Base-by-base conservation (phyloP, 2,329 filamentous ascomycete genomes). In the Cryphonectria parasitica region DNA sequence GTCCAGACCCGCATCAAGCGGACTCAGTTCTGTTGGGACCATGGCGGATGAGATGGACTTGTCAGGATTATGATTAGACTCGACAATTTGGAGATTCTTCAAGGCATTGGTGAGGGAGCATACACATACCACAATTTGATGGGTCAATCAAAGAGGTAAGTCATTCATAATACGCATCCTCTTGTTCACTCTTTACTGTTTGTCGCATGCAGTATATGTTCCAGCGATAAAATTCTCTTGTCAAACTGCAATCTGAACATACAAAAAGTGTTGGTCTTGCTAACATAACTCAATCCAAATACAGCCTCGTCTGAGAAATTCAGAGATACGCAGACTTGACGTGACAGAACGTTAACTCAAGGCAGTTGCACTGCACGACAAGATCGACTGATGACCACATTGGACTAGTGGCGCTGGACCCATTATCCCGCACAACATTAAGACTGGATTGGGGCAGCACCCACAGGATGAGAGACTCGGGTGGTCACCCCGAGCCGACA, bases 21-120 rank as follows among this genome's bases (percentile, higher is more conserved):
- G 86, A 0, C 79, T 89, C 11, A 89, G 87, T 73, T 89, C 87
- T 3, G 81, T 89, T 2, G 85, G 84, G 2, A 76, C 82, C 45
- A 81, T 83, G 65, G 81, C 79, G 52, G 82, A 83, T 31, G 81
- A 82, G 43, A 87, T 88, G 83, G 83, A 86, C 67, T 73, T 85
- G 73, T 81, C 79, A 39, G 58, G 58, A 5, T 15, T 63, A 82
- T 78, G 77, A 60, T 49, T 66, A 19, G 25, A 31, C 19, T 19
- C 10, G 36, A 45, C 36, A 11, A n/a, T 61, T 3, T 8, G 25
- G 7, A 6, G 8, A 7, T 2, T 11, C n/a, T 13, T 43, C 5
- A 13, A 13, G 8, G 13, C 8, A 1, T n/a, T 31, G 34, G 8
- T 66, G 52, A 17, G 10, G 39, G 31, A 11, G 39, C 58, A 61